These are phyloP conservation scores for Trichophyton equinum DNA, from an alignment of 2,329 filamentous ascomycete genomes.

Conservation along the genomic window DNA sequence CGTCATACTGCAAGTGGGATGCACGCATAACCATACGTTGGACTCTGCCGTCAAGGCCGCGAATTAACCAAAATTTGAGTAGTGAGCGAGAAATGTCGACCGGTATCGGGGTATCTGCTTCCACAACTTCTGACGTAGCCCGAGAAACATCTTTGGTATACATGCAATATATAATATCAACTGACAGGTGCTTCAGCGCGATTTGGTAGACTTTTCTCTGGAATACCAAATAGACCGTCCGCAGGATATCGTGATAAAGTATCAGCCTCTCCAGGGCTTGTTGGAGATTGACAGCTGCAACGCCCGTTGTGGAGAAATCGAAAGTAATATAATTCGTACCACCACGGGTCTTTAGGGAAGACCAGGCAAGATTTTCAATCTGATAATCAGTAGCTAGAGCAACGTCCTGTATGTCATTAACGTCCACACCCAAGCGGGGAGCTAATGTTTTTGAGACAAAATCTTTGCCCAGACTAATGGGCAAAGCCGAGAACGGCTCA, in stretches of 20 bases:
- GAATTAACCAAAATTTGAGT: neutral
- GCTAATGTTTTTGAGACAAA: neutral
- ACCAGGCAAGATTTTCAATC: neutral
- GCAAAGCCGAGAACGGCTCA: neutral
- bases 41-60: neutral
- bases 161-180: neutral
- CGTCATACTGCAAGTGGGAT: conserved; percentile 53
- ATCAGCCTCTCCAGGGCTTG: neutral
- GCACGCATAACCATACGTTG: conserved; percentile 43
- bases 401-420: neutral
- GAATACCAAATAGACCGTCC: neutral
- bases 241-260: neutral
- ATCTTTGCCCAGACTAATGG: neutral
- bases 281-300: neutral
- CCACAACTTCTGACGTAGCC: neutral
- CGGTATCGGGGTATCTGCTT: neutral
- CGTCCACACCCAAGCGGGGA: neutral
- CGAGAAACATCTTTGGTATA: neutral
- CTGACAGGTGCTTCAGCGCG: neutral
- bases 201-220: neutral
- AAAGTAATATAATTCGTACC: neutral
- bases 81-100: neutral
- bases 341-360: neutral
- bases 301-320: neutral
- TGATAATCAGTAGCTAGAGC: neutral